phyloP scores from a whole-genome alignment of 108 stramenopile genomes.

The Skeletonema grethae region DNA sequence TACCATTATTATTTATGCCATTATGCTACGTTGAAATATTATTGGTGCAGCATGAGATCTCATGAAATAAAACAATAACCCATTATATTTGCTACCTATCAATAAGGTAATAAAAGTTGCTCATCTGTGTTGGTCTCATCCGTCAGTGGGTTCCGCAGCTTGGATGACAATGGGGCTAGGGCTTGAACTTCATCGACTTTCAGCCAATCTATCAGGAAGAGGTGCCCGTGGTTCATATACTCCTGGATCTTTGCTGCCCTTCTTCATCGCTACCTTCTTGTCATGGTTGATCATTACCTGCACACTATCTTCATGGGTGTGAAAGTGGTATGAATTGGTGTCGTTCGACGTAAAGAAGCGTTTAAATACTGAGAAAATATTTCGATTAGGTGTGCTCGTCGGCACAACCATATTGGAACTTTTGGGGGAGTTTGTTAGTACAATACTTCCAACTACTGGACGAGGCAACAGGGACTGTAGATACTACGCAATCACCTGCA shows the following conservation, averaged over 20 bases:
- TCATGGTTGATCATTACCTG: constrained; percentile 44
- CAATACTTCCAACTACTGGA: no score
- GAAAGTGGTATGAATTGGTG: background rate
- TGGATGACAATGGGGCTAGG: constrained; percentile 5
- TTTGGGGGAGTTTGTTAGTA: no score
- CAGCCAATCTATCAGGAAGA: constrained; percentile 4
- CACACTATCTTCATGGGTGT: constrained; percentile 8
- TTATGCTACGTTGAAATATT: background rate
- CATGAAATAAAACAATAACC: no score
- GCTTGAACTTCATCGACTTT: constrained; percentile 2
- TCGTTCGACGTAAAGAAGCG: background rate
- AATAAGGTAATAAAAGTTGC: background rate
- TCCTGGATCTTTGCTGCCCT: background rate
- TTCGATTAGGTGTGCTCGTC: background rate
- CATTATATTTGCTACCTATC: no score
- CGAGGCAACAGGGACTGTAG: no score
- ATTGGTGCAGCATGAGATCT: no score
- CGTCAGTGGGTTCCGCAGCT: constrained; percentile 5
- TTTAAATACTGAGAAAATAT: background rate
- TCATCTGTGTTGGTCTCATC: background rate
- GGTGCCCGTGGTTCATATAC: constrained; percentile 20
- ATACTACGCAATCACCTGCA: no score
- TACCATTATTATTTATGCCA: background rate
- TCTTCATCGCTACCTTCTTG: constrained; percentile 3
- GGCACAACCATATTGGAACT: no score